Evolutionary conservation across 2,329 filamentous ascomycete species (phyloP).

Genomic region (Fusarium sp.): DNA sequence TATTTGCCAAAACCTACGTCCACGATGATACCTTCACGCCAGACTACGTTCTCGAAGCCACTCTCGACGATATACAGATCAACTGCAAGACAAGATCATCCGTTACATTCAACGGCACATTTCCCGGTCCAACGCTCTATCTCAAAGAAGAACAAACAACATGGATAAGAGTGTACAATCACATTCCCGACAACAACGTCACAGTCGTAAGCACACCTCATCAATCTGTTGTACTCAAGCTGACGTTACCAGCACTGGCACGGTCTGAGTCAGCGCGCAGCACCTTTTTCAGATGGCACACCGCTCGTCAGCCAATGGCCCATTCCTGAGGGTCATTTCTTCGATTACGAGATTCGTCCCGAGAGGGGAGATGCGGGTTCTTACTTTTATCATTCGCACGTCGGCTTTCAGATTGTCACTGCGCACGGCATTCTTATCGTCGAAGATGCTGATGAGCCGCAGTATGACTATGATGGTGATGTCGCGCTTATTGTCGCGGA

Average conservation of each 20-base stretch:
- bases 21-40: conserved; percentile 23
- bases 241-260: conserved; percentile 70
- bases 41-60: conserved; percentile 29
- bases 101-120: conserved; percentile 19
- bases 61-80: conserved; percentile 13
- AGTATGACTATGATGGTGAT: conserved; percentile 73
- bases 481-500: conserved; percentile 63
- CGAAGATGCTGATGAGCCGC: conserved; percentile 53
- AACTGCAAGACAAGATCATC: conserved; percentile 20
- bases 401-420: conserved; percentile 70
- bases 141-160: conserved; percentile 27
- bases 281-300: conserved; percentile 73
- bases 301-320: conserved; percentile 73
- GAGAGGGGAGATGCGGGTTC: conserved; percentile 66
- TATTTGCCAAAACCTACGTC: not conserved
- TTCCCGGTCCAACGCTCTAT: conserved; percentile 12
- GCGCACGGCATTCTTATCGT: conserved; percentile 69
- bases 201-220: conserved; percentile 20
- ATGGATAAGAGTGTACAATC: conserved; percentile 35
- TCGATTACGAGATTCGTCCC: conserved; percentile 73
- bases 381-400: conserved; percentile 76
- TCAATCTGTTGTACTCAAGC: rapidly evolving
- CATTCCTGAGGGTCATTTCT: conserved; percentile 69
- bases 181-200: conserved; percentile 11
- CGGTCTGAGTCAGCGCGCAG: conserved; percentile 67